Evolutionary conservation across 176 grass and related monocot genomes (phyloP).

Genomic region (Oropetium thomaeum): DNA sequence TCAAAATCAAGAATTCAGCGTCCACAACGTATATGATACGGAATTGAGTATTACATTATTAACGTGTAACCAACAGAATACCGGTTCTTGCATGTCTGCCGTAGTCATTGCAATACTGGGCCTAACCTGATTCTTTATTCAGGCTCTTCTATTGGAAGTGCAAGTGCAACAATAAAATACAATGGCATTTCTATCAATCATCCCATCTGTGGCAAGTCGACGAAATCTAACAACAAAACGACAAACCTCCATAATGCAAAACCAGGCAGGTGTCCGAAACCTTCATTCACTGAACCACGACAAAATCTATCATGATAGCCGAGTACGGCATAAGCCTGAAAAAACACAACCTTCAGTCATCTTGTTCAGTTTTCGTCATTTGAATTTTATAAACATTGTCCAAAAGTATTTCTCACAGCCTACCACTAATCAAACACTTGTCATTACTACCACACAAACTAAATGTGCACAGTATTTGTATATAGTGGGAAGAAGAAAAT

Average conservation of each 20-base stretch:
- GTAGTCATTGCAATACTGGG: neutral
- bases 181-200: neutral
- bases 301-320: neutral
- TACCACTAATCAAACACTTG: neutral
- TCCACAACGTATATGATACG: neutral
- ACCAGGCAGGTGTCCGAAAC: conserved; percentile 2
- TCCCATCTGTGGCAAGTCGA: neutral
- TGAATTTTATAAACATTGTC: neutral
- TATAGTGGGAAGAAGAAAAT: neutral
- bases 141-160: neutral
- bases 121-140: neutral
- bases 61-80: neutral
- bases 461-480: neutral
- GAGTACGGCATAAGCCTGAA: conserved; percentile 24
- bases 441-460: neutral
- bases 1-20: no score
- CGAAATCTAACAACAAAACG: conserved; percentile 26
- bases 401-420: no score
- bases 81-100: neutral
- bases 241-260: conserved; percentile 18
- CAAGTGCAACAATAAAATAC: conserved; percentile 10
- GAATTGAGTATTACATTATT: no score
- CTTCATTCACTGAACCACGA: conserved; percentile 13
- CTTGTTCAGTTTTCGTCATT: neutral
- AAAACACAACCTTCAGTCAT: neutral